Conservation (phyloP, 768 basidiomycete species). For the Chalciporus sphaerocephalus region DNA sequence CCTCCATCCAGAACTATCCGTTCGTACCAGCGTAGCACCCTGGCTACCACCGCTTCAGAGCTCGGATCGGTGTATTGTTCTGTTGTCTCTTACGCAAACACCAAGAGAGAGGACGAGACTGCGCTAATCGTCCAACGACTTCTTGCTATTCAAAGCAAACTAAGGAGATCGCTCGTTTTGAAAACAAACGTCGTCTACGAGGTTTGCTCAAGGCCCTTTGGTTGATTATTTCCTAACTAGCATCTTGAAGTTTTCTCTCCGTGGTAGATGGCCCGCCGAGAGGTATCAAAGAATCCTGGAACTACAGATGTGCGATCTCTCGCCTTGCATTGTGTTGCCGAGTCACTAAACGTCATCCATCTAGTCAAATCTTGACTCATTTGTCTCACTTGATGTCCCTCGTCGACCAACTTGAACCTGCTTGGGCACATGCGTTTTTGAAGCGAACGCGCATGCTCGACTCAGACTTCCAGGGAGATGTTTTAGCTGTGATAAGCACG, state of each 20-base stretch:
- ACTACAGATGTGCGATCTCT: conserved; percentile 53
- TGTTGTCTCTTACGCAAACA: conserved; percentile 67
- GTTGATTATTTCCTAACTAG: conserved; percentile 2
- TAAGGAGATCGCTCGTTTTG: conserved; percentile 55
- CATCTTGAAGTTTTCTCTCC: conserved; percentile 57
- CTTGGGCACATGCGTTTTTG: conserved; percentile 76
- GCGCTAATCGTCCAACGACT: conserved; percentile 57
- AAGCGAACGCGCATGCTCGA: conserved; percentile 72
- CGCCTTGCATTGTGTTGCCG: not conserved
- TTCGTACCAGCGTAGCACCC: conserved; percentile 61
- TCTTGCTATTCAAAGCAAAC: conserved; percentile 71
- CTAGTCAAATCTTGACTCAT: conserved; percentile 62
- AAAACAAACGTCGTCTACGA: conserved; percentile 63
- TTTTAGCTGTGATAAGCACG: conserved; percentile 76
- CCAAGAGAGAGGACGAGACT: conserved; percentile 45
- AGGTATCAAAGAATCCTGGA: conserved; percentile 68
- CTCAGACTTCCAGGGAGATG: conserved; percentile 78
- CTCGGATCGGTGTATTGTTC: conserved; percentile 72
- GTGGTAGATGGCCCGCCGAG: conserved; percentile 76
- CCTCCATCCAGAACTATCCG: conserved; percentile 77
- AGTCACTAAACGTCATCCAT: conserved; percentile 7
- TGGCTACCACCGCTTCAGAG: conserved; percentile 65
- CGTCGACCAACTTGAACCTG: conserved; percentile 64
- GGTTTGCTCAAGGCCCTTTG: conserved; percentile 33
- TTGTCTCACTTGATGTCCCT: conserved; percentile 74